Percentiles rank a stretch among this genome's conserved stretches.
Conservation (phyloP, 2,329 filamentous ascomycete species). For the Coleophoma eucalyptorum region DNA sequence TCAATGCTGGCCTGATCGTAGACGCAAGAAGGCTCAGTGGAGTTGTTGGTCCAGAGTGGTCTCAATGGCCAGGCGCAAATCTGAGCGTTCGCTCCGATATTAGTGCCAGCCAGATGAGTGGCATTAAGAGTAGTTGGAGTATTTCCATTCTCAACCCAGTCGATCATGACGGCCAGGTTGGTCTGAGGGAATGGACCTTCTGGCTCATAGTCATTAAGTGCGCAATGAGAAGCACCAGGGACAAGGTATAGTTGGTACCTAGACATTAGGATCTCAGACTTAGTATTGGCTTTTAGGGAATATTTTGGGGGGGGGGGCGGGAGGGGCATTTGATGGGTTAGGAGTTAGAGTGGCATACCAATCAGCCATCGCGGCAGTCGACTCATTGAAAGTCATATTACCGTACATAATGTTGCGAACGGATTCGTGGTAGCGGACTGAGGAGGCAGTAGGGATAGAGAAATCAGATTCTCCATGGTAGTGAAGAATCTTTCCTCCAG, state of each 20-base stretch:
- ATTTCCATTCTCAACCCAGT: slow-evolving; percentile 57
- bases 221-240: slow-evolving; percentile 47
- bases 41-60: too few relatives aligned
- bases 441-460: slow-evolving; percentile 45
- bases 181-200: slow-evolving; percentile 28
- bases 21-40: too few relatives aligned
- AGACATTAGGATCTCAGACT: too few relatives aligned
- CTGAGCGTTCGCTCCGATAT: too few relatives aligned
- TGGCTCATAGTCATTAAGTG: slow-evolving; percentile 38
- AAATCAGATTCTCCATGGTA: slow-evolving; percentile 52
- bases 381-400: slow-evolving; percentile 29
- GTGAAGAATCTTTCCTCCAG: slow-evolving; percentile 51
- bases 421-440: too few relatives aligned
- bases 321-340: too few relatives aligned
- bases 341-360: too few relatives aligned
- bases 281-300: too few relatives aligned
- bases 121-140: slow-evolving; percentile 29
- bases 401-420: slow-evolving; percentile 43
- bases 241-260: slow-evolving; percentile 50
- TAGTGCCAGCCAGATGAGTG: too few relatives aligned
- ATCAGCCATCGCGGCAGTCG: slow-evolving; percentile 36
- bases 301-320: too few relatives aligned
- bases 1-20: too few relatives aligned
- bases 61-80: too few relatives aligned
- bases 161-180: slow-evolving; percentile 66